Evolutionary conservation across 192 early-diverging fungal species (phyloP).

Genomic region (Linnemannia schmuckeri): DNA sequence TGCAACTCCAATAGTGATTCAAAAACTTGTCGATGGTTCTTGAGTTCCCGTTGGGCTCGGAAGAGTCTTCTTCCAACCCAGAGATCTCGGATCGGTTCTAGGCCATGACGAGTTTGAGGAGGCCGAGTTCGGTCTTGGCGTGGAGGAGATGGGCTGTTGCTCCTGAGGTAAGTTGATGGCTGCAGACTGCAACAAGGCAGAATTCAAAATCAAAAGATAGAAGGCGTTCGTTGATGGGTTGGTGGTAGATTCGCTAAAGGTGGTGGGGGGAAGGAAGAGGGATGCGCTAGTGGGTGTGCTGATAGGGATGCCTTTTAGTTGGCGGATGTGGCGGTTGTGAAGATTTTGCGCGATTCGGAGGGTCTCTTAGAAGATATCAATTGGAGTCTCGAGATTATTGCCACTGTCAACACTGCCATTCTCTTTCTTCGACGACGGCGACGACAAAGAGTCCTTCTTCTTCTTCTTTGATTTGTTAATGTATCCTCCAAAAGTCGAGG

Average conservation of each 20-base stretch:
- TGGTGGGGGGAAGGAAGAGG: not conserved
- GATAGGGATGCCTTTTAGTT: not conserved
- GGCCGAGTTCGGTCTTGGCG: conserved; percentile 35
- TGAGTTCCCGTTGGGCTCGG: conserved; percentile 20
- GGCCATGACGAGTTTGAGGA: conserved; percentile 42
- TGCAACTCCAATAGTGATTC: conserved; percentile 15
- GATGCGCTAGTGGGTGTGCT: not conserved
- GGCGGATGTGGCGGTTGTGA: not conserved
- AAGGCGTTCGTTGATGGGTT: not conserved
- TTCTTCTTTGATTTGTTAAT: not conserved
- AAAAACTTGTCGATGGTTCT: conserved; percentile 23
- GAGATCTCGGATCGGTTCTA: conserved; percentile 34
- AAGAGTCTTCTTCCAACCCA: conserved; percentile 41
- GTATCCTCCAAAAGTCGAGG: not conserved
- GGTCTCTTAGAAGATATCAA: not conserved
- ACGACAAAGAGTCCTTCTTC: not conserved
- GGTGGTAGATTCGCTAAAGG: not conserved
- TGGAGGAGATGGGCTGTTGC: conserved; percentile 29
- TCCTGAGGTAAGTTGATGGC: conserved; percentile 3
- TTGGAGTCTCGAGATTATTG: not conserved
- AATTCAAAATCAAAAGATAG: not conserved
- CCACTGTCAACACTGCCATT: too few relatives aligned
- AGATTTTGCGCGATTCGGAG: not conserved
- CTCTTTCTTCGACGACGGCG: not conserved
- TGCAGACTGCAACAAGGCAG: not conserved